These are phyloP conservation scores for Plasmodium falciparum DNA, from an alignment of 169 alveolate genomes.

Conservation along the genomic window DNA sequence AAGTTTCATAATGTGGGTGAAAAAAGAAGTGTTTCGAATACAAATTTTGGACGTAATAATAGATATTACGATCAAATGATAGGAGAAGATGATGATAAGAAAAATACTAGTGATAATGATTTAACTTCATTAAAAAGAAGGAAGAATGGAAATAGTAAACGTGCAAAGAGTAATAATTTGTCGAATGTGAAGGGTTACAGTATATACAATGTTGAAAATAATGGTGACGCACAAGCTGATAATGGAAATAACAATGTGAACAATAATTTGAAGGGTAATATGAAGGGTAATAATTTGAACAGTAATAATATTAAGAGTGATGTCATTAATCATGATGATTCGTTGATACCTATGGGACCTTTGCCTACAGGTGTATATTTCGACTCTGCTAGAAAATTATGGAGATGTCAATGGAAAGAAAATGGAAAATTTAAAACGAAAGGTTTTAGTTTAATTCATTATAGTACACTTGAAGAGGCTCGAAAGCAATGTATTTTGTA, in stretches of 20 bases:
- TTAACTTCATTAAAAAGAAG: constrained; percentile 22
- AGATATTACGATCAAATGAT: constrained; percentile 30
- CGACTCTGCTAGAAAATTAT: constrained; percentile 89
- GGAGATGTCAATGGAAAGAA: constrained; percentile 94
- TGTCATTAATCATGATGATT: constrained; percentile 77
- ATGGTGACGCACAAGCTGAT: not conserved
- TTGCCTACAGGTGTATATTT: constrained; percentile 92
- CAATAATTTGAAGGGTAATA: constrained; percentile 5
- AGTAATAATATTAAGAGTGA: constrained; percentile 54
- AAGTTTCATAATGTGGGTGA: constrained; percentile 39
- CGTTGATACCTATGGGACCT: constrained; percentile 88
- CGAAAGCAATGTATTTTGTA: constrained; percentile 88
- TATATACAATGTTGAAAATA: not conserved
- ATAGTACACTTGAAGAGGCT: constrained; percentile 89
- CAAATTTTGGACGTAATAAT: constrained; percentile 50
- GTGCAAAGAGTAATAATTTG: constrained; percentile 67
- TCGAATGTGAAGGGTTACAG: constrained; percentile 36
- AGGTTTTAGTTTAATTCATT: constrained; percentile 89
- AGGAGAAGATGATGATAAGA: constrained; percentile 49
- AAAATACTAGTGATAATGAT: constrained; percentile 70
- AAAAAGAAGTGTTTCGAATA: constrained; percentile 62
- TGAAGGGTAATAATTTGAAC: not conserved
- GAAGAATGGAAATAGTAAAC: constrained; percentile 33
- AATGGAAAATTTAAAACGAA: constrained; percentile 91
- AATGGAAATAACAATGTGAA: constrained; percentile 14